These are phyloP conservation scores for Cantharellus anzutake DNA, from an alignment of 768 basidiomycete genomes.

Conservation along the genomic window DNA sequence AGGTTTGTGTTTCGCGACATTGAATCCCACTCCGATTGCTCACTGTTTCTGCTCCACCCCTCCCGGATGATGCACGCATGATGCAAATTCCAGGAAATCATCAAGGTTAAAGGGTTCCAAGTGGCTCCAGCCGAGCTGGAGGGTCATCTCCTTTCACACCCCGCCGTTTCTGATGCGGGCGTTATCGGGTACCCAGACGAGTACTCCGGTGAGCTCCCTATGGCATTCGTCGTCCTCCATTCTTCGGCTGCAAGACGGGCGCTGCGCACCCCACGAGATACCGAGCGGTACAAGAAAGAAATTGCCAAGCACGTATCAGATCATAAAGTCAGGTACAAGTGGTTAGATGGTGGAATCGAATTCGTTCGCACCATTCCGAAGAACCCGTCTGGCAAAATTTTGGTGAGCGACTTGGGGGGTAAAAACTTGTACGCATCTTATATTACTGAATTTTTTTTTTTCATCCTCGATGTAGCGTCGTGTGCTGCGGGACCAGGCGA, in stretches of 20 bases:
- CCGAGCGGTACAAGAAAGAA: conserved; percentile 21
- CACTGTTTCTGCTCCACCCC: neutral
- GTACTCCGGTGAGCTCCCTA: conserved; percentile 44
- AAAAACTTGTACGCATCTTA: neutral
- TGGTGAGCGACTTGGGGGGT: neutral
- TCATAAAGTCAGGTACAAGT: conserved; percentile 37
- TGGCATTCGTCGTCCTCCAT: conserved; percentile 45
- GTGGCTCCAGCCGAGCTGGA: conserved; percentile 38
- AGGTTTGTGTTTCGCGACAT: conserved; percentile 19
- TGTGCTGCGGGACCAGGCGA: conserved; percentile 6
- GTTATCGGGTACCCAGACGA: conserved; percentile 51
- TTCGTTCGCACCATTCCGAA: conserved; percentile 37
- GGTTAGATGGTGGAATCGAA: conserved; percentile 37
- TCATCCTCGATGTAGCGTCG: conserved; percentile 1
- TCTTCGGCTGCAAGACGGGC: conserved; percentile 22
- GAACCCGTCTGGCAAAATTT: conserved; percentile 26
- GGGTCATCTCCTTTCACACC: conserved; percentile 39
- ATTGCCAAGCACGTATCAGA: conserved; percentile 27
- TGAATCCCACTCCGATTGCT: neutral
- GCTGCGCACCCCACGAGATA: conserved; percentile 18
- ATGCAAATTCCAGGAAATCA: conserved; percentile 8
- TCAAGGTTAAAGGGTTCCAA: conserved; percentile 35
- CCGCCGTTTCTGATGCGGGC: conserved; percentile 37
- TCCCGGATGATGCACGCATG: neutral
- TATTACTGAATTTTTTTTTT: neutral